phyloP scores from a whole-genome alignment of 2,329 filamentous ascomycete species.

The Talaromyces sp. region DNA sequence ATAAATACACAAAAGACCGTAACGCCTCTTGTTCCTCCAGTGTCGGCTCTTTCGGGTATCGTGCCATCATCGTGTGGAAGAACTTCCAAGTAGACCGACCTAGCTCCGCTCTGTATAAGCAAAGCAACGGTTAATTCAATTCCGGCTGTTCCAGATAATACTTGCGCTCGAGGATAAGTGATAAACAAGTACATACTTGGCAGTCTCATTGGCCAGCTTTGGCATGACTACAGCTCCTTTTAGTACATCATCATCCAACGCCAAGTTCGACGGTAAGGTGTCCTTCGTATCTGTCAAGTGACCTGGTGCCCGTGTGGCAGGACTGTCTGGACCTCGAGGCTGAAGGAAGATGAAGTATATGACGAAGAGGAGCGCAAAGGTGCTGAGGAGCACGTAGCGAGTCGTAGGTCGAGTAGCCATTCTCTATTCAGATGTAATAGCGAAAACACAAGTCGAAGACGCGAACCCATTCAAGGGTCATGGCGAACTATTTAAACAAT shows the following conservation, averaged over 20 bases:
- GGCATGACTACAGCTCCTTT: constrained; percentile 47
- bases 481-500: not conserved
- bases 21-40: constrained; percentile 59
- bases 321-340: constrained; percentile 37
- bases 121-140: constrained; percentile 12
- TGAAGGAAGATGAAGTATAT: constrained; percentile 39
- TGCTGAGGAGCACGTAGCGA: constrained; percentile 36
- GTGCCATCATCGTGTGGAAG: constrained; percentile 64
- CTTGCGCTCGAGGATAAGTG: constrained; percentile 4
- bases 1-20: constrained; percentile 60
- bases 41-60: constrained; percentile 62
- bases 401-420: constrained; percentile 40
- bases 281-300: constrained; percentile 31
- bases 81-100: constrained; percentile 65
- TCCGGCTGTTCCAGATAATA: not conserved
- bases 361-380: constrained; percentile 31
- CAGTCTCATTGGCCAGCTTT: constrained; percentile 48
- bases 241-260: constrained; percentile 35
- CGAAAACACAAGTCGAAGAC: not conserved
- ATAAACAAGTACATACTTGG: constrained; percentile 36
- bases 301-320: constrained; percentile 40
- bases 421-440: not conserved
- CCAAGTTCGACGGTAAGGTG: constrained; percentile 22
- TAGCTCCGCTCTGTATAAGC: constrained; percentile 53
- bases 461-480: not conserved